Conservation (phyloP, 176 grass and related monocot species). For the Chloris gayana region DNA sequence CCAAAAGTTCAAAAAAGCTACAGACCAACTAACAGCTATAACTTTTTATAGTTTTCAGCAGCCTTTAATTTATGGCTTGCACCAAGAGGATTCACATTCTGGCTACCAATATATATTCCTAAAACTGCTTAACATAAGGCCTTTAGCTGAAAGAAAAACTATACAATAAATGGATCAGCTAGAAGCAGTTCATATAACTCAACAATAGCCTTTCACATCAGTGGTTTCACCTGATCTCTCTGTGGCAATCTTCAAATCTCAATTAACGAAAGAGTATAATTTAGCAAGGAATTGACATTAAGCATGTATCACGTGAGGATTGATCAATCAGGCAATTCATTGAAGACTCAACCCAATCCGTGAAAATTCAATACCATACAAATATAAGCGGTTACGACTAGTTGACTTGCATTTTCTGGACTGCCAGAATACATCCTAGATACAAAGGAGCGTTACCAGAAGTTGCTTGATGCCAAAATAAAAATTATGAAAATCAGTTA, state of each 20-base stretch:
- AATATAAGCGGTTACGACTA: conserved; percentile 2
- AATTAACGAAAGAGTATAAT: not conserved
- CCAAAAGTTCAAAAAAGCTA: conserved; percentile 11
- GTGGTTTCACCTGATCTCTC: conserved; percentile 1
- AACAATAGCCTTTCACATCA: not conserved
- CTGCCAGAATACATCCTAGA: conserved; percentile 8
- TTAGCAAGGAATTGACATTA: conserved; percentile 17
- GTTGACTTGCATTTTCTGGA: not conserved
- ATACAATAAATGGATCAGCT: not conserved
- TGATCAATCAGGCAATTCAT: conserved; percentile 1
- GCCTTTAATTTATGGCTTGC: not conserved
- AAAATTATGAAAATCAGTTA: not conserved
- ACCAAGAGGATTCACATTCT: not conserved
- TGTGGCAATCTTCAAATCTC: not conserved
- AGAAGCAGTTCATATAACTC: conserved; percentile 1
- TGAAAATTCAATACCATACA: conserved; percentile 11
- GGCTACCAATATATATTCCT: conserved; percentile 2
- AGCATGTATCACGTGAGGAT: not conserved
- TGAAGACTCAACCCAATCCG: not conserved
- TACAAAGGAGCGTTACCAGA: conserved; percentile 5
- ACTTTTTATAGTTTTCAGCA: not conserved
- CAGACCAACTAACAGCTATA: not conserved
- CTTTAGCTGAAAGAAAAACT: not conserved
- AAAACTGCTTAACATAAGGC: not conserved
- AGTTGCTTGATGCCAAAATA: conserved; percentile 1